Percentiles rank a stretch among this genome's conserved stretches.
These are phyloP conservation scores for Lactifluus volemus DNA, from an alignment of 768 basidiomycete genomes.

Conservation along the genomic window DNA sequence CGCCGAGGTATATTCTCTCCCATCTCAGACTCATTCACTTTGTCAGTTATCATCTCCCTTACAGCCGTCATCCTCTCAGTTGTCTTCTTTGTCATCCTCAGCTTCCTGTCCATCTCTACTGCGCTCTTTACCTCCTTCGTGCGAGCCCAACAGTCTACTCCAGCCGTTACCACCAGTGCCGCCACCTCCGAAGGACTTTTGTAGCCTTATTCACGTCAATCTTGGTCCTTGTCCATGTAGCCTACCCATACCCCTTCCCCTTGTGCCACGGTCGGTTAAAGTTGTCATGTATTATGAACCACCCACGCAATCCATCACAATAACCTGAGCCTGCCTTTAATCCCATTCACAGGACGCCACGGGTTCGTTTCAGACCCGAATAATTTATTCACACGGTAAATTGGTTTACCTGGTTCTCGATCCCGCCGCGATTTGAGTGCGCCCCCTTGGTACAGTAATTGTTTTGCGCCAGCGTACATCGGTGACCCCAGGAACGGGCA, in stretches of 20 bases:
- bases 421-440: conserved; percentile 80
- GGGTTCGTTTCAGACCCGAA: conserved; percentile 40
- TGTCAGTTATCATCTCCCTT: background rate
- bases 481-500: background rate
- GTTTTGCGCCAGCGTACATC: background rate
- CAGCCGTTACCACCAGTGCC: conserved; percentile 11
- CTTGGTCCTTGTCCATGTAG: background rate
- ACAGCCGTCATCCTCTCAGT: conserved; percentile 9
- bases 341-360: conserved; percentile 68
- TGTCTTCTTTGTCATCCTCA: conserved; percentile 2
- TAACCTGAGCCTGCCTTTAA: conserved; percentile 65
- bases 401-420: conserved; percentile 62
- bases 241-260: background rate
- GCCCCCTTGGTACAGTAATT: conserved; percentile 49
- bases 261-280: background rate
- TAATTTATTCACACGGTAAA: background rate
- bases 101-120: conserved; percentile 6
- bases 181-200: background rate
- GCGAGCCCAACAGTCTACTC: conserved; percentile 7
- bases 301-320: conserved; percentile 33
- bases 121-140: conserved; percentile 19
- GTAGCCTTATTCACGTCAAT: background rate
- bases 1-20: conserved; percentile 3
- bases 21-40: background rate
- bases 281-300: background rate